Evolutionary conservation across 306 rosid genomes (phyloP).

Genomic region (Gastrolobium bilobum): DNA sequence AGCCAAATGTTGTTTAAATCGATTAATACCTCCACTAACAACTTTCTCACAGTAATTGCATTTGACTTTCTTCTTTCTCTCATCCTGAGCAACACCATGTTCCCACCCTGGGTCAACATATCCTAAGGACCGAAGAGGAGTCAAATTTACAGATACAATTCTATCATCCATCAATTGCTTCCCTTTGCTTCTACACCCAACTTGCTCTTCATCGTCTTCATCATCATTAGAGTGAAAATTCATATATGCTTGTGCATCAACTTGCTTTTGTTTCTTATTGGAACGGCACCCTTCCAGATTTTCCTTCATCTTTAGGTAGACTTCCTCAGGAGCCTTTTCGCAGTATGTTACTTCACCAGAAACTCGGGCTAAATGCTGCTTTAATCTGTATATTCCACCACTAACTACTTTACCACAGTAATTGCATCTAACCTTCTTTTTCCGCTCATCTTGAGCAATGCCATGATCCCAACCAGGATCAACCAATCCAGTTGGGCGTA

Average conservation of each 20-base stretch:
- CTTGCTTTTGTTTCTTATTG: constrained; percentile 80
- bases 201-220: constrained; percentile 72
- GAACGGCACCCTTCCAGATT: constrained; percentile 89
- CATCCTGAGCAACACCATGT: constrained; percentile 97
- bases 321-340: constrained; percentile 96
- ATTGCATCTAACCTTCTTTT: constrained; percentile 97
- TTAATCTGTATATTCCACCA: constrained; percentile 95
- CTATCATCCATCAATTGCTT: constrained; percentile 78
- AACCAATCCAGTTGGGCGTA: constrained; percentile 82
- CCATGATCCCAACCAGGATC: constrained; percentile 99
- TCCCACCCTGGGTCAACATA: constrained; percentile 99
- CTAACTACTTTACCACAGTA: constrained; percentile 97
- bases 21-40: constrained; percentile 97
- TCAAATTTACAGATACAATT: constrained; percentile 61
- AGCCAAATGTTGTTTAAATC: constrained; percentile 97
- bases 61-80: constrained; percentile 96
- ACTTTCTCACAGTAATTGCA: constrained; percentile 92
- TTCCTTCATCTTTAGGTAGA: constrained; percentile 86
- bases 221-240: constrained; percentile 80
- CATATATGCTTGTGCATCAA: constrained; percentile 72
- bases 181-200: constrained; percentile 82
- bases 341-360: constrained; percentile 98
- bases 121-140: constrained; percentile 90
- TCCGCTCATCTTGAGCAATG: constrained; percentile 90
- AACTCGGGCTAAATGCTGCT: constrained; percentile 98